These are phyloP conservation scores for Melianthus villosus DNA, from an alignment of 441 rosid genomes.

Conservation along the genomic window DNA sequence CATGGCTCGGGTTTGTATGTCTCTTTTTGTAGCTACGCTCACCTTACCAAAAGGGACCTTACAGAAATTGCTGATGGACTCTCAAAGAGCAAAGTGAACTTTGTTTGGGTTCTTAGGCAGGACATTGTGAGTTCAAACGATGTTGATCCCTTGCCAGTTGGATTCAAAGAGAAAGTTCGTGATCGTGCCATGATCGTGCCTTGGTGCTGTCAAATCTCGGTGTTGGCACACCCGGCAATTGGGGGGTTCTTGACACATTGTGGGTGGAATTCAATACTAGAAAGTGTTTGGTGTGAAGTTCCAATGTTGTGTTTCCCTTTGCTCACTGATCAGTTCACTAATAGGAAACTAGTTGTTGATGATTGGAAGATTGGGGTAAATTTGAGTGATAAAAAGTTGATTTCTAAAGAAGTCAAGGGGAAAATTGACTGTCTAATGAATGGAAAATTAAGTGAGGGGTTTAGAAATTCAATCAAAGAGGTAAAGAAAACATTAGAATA, in stretches of 20 bases:
- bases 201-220: conserved; percentile 47
- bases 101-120: conserved; percentile 48
- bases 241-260: conserved; percentile 60
- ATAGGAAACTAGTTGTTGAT: conserved; percentile 49
- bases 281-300: conserved; percentile 33
- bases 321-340: conserved; percentile 48
- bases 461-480: conserved; percentile 20
- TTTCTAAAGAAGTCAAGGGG: conserved; percentile 22
- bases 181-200: conserved; percentile 33
- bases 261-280: conserved; percentile 55
- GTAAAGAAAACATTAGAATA: conserved; percentile 20
- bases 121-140: conserved; percentile 29
- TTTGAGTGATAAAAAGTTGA: conserved; percentile 17
- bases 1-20: conserved; percentile 34
- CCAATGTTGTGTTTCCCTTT: conserved; percentile 43
- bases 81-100: conserved; percentile 21
- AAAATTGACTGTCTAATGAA: conserved; percentile 33
- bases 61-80: conserved; percentile 39
- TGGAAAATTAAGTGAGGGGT: conserved; percentile 16
- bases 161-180: conserved; percentile 21
- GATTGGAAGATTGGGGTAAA: conserved; percentile 50
- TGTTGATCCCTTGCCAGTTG: conserved; percentile 22
- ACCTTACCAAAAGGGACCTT: conserved; percentile 18
- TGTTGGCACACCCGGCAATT: conserved; percentile 26
- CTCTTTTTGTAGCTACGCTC: conserved; percentile 44